Percentiles rank a stretch among this genome's conserved stretches.
phyloP scores from a whole-genome alignment of 208 protist species.

The Tetramitus jugosus region DNA sequence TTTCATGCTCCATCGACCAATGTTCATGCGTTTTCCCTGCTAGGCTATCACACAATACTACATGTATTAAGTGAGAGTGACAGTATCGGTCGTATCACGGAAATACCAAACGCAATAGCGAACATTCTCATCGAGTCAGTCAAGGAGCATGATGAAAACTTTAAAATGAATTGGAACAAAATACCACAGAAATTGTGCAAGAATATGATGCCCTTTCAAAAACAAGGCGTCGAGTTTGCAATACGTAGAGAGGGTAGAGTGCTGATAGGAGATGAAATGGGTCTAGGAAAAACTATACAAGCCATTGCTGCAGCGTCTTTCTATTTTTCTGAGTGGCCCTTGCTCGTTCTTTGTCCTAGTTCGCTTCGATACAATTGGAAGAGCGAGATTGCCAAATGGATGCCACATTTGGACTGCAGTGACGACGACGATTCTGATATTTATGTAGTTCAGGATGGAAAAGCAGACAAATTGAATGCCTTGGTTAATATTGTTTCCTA shows the following conservation, averaged over 20 bases:
- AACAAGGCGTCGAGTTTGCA: neutral
- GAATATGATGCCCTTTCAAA: neutral
- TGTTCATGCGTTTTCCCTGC: too few relatives aligned
- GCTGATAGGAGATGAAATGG: slow-evolving; percentile 78
- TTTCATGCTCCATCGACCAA: too few relatives aligned
- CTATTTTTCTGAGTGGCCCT: slow-evolving; percentile 84
- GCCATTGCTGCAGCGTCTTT: slow-evolving; percentile 77
- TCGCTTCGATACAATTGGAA: slow-evolving; percentile 79
- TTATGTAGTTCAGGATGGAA: neutral
- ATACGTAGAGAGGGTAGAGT: slow-evolving; percentile 3
- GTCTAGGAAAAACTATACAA: slow-evolving; percentile 90
- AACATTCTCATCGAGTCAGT: too few relatives aligned
- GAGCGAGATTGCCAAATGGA: slow-evolving; percentile 56
- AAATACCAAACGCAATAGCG: too few relatives aligned
- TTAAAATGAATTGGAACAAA: neutral
- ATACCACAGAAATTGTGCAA: neutral
- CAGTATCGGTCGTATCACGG: too few relatives aligned
- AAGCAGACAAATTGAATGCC: slow-evolving; percentile 10
- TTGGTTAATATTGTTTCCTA: slow-evolving; percentile 54
- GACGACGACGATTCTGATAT: neutral
- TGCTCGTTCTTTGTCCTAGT: slow-evolving; percentile 78
- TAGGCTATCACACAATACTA: too few relatives aligned
- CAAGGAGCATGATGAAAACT: too few relatives aligned
- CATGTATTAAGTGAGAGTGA: too few relatives aligned
- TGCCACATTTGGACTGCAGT: neutral